Conservation (phyloP, 169 alveolate genomes). For the Plasmodium inui region DNA sequence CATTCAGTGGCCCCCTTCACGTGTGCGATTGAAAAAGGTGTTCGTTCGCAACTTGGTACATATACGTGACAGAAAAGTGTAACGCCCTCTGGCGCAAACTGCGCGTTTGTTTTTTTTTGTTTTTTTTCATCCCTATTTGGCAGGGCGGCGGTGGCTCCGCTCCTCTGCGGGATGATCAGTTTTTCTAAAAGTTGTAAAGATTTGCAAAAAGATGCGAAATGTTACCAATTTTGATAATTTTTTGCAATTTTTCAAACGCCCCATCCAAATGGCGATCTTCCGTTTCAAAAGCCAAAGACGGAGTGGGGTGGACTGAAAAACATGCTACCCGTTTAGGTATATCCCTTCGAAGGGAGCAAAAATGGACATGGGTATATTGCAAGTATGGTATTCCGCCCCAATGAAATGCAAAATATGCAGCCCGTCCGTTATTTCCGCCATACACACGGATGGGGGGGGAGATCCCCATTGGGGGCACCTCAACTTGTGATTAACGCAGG, state of each 20-base stretch:
- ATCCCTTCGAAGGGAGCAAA: background rate
- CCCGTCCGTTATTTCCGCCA: background rate
- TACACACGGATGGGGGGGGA: background rate
- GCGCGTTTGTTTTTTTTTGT: background rate
- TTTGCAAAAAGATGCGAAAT: background rate
- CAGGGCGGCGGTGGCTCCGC: background rate
- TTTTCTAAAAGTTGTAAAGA: background rate
- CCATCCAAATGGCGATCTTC: too few relatives aligned
- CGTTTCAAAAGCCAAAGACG: background rate
- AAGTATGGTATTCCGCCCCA: background rate
- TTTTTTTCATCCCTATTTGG: background rate
- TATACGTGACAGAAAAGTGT: background rate
- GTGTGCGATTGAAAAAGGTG: background rate
- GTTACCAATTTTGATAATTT: background rate
- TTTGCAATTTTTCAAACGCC: background rate
- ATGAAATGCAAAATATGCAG: background rate
- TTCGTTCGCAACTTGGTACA: background rate
- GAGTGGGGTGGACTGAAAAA: background rate
- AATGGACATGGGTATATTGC: background rate
- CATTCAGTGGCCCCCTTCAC: background rate
- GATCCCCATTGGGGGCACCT: background rate
- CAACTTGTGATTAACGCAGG: background rate
- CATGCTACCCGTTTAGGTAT: background rate
- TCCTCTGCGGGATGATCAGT: background rate
- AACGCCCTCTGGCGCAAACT: background rate